phyloP scores from a whole-genome alignment of 2,329 filamentous ascomycete genomes.

The Amauroascus verrucosus region DNA sequence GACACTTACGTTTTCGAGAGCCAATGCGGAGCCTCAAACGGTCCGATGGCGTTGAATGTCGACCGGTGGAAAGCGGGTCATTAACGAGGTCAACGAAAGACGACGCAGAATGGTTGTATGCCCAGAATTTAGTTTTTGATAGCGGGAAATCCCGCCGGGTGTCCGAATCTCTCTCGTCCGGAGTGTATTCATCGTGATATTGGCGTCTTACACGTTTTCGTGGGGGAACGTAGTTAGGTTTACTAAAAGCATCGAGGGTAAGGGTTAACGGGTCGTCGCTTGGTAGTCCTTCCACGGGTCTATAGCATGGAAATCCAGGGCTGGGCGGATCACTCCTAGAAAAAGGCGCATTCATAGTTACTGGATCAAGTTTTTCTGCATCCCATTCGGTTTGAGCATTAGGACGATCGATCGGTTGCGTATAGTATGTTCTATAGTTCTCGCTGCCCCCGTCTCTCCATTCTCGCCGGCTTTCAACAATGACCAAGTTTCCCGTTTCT shows the following conservation, averaged over 20 bases:
- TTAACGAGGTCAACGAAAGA: slow-evolving; percentile 38
- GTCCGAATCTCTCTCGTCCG: slow-evolving; percentile 17
- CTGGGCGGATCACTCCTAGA: slow-evolving; percentile 1
- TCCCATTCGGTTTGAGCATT: slow-evolving; percentile 13
- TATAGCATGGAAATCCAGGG: slow-evolving; percentile 15
- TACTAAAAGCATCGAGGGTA: slow-evolving; percentile 21
- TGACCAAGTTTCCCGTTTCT: slow-evolving; percentile 45
- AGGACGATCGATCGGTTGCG: slow-evolving; percentile 29
- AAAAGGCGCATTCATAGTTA: neutral
- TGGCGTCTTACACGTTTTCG: slow-evolving; percentile 30
- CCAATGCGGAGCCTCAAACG: slow-evolving; percentile 34
- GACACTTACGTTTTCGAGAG: slow-evolving; percentile 34
- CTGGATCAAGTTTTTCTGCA: slow-evolving; percentile 1
- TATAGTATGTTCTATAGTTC: slow-evolving; percentile 58
- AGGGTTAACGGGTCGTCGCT: slow-evolving; percentile 24
- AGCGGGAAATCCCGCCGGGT: slow-evolving; percentile 34
- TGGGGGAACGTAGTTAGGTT: slow-evolving; percentile 29
- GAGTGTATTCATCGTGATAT: slow-evolving; percentile 33
- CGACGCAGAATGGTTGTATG: slow-evolving; percentile 33
- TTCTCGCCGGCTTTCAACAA: slow-evolving; percentile 60
- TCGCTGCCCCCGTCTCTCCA: slow-evolving; percentile 50
- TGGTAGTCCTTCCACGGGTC: slow-evolving; percentile 17
- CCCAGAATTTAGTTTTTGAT: slow-evolving; percentile 36
- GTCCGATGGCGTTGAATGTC: slow-evolving; percentile 24
- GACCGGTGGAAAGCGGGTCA: slow-evolving; percentile 25